phyloP scores from a whole-genome alignment of 257 asterid species.

The Schizonepeta tenuifolia region DNA sequence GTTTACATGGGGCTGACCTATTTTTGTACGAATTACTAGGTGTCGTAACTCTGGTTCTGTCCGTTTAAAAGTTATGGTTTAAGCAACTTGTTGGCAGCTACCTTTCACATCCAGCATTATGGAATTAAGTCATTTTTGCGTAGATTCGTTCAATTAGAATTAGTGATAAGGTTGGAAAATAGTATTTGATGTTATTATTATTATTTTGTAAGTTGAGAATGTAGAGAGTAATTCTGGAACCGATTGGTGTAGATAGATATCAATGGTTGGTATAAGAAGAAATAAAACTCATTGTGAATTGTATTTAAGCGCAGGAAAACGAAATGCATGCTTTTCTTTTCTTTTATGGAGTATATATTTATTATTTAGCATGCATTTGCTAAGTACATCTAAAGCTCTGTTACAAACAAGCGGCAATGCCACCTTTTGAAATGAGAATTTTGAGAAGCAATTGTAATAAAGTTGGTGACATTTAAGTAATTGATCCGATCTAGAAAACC shows the following conservation, averaged over 20 bases:
- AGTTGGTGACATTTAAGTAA: too few relatives aligned
- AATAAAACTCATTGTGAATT: too few relatives aligned
- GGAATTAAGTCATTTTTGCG: neutral
- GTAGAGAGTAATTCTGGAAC: too few relatives aligned
- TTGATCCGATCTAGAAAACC: neutral
- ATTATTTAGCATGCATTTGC: too few relatives aligned
- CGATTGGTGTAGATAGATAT: neutral
- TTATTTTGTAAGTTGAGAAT: neutral
- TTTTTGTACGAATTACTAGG: conserved; percentile 15
- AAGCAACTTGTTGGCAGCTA: neutral
- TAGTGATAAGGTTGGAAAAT: neutral
- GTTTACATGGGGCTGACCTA: neutral
- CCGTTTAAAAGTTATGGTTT: neutral
- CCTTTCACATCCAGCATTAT: neutral
- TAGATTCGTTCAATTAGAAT: neutral
- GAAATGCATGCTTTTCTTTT: too few relatives aligned
- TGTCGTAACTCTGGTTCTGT: neutral
- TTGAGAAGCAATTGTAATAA: too few relatives aligned
- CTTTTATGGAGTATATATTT: too few relatives aligned
- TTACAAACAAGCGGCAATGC: neutral
- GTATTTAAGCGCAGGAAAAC: too few relatives aligned
- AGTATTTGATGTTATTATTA: neutral
- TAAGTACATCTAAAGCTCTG: too few relatives aligned
- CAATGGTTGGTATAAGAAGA: too few relatives aligned
- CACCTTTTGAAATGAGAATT: neutral